Percentiles rank a stretch among this genome's conserved stretches.
Conservation (phyloP, 345 rosid genomes). For the Camelina sativa region DNA sequence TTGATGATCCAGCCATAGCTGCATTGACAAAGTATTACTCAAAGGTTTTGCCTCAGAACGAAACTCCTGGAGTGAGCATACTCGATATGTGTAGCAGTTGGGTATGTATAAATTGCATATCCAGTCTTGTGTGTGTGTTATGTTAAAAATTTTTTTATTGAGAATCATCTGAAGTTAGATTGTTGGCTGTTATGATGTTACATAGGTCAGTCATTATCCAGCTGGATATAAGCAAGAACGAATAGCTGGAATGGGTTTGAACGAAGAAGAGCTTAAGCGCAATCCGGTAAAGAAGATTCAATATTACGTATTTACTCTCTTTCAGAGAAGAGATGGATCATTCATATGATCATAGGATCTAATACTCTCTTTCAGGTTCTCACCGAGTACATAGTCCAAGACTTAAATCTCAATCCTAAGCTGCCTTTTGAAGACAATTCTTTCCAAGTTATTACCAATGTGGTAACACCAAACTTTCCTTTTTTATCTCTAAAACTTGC, state of each 20-base stretch:
- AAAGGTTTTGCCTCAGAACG: slow-evolving; percentile 75
- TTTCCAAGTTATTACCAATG: slow-evolving; percentile 83
- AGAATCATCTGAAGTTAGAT: slow-evolving; percentile 9
- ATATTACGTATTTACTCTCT: neutral
- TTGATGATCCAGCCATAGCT: slow-evolving; percentile 89
- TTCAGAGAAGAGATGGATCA: slow-evolving; percentile 21
- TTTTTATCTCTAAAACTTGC: neutral
- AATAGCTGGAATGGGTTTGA: slow-evolving; percentile 83
- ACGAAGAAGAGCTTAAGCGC: slow-evolving; percentile 79
- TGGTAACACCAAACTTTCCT: slow-evolving; percentile 52
- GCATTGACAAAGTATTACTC: slow-evolving; percentile 85
- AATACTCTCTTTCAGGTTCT: slow-evolving; percentile 54
- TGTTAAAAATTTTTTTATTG: neutral
- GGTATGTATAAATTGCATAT: slow-evolving; percentile 58
- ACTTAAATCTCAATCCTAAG: slow-evolving; percentile 71
- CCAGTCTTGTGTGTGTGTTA: slow-evolving; percentile 19
- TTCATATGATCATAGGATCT: slow-evolving; percentile 1
- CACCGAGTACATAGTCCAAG: slow-evolving; percentile 80
- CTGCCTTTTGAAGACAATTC: slow-evolving; percentile 87
- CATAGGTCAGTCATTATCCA: slow-evolving; percentile 90
- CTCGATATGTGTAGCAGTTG: slow-evolving; percentile 98
- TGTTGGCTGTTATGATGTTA: slow-evolving; percentile 30
- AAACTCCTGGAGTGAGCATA: slow-evolving; percentile 77
- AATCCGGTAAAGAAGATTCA: slow-evolving; percentile 58
- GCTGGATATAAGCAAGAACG: slow-evolving; percentile 84